A percentile compares a stretch with the other conserved stretches of the same genome.
phyloP scores from a whole-genome alignment of 495 filamentous ascomycete genomes.

The Astrothelium subdiscretum region DNA sequence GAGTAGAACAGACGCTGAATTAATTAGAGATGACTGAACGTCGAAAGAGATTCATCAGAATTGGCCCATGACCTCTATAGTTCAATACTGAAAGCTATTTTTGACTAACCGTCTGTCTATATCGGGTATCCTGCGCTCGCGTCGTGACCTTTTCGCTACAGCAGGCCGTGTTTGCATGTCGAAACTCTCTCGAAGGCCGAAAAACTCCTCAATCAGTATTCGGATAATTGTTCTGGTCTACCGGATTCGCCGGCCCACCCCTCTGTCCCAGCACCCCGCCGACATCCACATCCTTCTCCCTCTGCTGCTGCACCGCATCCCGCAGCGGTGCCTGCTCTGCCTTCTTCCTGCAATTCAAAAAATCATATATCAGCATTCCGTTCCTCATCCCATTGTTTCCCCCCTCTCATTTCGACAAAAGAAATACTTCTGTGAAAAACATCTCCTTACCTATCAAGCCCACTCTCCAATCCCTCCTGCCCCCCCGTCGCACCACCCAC shows the following conservation, averaged over 20 bases:
- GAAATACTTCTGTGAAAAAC: not conserved
- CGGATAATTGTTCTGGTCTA: conserved; percentile 23
- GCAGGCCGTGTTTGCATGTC: not conserved
- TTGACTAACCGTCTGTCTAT: not conserved
- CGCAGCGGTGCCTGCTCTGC: conserved; percentile 27
- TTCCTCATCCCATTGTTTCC: not conserved
- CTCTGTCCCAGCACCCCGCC: conserved; percentile 27
- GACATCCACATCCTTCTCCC: conserved; percentile 21
- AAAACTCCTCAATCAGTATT: conserved; percentile 4
- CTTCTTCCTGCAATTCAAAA: conserved; percentile 27
- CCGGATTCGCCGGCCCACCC: conserved; percentile 31
- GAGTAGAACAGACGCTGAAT: not conserved
- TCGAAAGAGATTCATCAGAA: too few relatives aligned
- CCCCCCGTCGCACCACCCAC: conserved; percentile 13
- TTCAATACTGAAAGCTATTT: too few relatives aligned
- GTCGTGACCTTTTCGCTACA: not conserved
- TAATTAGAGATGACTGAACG: not conserved
- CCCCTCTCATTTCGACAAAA: not conserved
- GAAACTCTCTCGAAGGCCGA: not conserved
- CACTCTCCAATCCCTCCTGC: conserved; percentile 22
- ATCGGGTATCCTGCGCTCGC: not conserved
- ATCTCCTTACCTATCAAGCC: conserved; percentile 27
- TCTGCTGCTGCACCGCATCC: conserved; percentile 22
- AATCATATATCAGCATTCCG: not conserved
- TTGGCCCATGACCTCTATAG: too few relatives aligned